These are phyloP conservation scores for Plasmodium adleri DNA, from an alignment of 169 alveolate species.

Conservation along the genomic window DNA sequence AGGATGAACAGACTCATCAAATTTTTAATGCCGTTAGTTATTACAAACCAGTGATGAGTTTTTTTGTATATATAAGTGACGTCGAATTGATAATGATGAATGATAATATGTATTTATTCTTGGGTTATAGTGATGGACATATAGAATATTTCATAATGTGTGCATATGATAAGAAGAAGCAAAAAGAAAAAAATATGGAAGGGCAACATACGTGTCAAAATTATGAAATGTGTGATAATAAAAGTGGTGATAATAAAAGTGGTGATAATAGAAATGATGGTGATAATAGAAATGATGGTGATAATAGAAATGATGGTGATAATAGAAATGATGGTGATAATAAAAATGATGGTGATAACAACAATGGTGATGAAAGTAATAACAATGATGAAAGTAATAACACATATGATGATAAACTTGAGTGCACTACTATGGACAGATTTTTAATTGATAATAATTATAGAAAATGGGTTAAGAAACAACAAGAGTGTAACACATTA, in stretches of 20 bases:
- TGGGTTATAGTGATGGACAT: constrained; percentile 55
- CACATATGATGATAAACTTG: not conserved
- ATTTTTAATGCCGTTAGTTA: constrained; percentile 5
- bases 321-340: not conserved
- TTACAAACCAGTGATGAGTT: constrained; percentile 7
- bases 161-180: not conserved
- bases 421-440: not conserved
- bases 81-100: constrained; percentile 27
- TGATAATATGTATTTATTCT: constrained; percentile 53
- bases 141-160: constrained; percentile 52
- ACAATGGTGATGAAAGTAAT: not conserved
- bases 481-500: constrained; percentile 2
- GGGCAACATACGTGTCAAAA: not conserved
- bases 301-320: not conserved
- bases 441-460: not conserved
- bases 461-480: not conserved
- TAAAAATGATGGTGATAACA: not conserved
- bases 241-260: not conserved
- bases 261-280: not conserved
- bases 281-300: not conserved
- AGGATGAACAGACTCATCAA: too few relatives aligned
- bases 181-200: not conserved
- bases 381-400: not conserved
- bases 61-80: constrained; percentile 37
- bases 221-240: not conserved